phyloP scores from a whole-genome alignment of 108 stramenopile species.

The Fragilaria crotonensis region DNA sequence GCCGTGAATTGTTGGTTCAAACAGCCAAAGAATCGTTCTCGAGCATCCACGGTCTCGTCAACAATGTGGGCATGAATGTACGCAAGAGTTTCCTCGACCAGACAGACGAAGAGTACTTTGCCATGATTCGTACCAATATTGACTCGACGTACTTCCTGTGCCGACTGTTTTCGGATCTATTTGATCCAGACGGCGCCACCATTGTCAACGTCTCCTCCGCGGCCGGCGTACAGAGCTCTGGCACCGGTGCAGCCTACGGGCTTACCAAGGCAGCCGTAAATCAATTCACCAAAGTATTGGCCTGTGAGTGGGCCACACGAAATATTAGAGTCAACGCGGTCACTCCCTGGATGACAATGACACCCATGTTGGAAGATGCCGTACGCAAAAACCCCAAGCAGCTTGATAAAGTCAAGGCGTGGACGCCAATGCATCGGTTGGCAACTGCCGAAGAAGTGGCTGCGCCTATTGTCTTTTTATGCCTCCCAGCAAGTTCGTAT shows the following conservation, averaged over 20 bases:
- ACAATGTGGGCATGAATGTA: constrained; percentile 88
- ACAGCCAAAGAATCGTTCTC: constrained; percentile 21
- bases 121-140: constrained; percentile 71
- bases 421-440: constrained; percentile 71
- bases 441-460: constrained; percentile 69
- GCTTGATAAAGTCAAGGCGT: constrained; percentile 50
- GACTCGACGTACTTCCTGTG: constrained; percentile 64
- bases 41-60: constrained; percentile 74
- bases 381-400: constrained; percentile 42
- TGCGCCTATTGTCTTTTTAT: constrained; percentile 83
- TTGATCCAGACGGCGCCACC: constrained; percentile 39
- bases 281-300: constrained; percentile 63
- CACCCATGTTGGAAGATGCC: constrained; percentile 72
- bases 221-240: constrained; percentile 67
- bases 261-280: constrained; percentile 83
- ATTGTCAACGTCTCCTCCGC: constrained; percentile 86
- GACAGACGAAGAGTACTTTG: constrained; percentile 65
- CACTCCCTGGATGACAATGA: constrained; percentile 85
- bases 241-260: constrained; percentile 80
- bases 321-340: constrained; percentile 85
- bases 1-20: constrained; percentile 28
- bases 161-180: constrained; percentile 24
- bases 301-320: constrained; percentile 77
- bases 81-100: constrained; percentile 69
- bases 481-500: constrained; percentile 81